Conservation (phyloP, 768 basidiomycete species). For the Omphalotus guepiniiformis region DNA sequence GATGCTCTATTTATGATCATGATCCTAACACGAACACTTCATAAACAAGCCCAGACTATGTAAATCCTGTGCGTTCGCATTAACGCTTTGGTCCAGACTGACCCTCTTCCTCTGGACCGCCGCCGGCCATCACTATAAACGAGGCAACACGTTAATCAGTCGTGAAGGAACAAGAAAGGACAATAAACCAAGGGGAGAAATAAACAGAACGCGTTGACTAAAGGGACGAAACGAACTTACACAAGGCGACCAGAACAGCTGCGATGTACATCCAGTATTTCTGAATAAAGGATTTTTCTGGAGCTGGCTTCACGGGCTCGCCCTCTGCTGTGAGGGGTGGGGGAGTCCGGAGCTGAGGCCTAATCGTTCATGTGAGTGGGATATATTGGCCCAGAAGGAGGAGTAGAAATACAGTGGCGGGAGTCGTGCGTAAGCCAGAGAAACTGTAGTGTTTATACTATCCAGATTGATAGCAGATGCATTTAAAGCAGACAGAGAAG, state of each 20-base stretch:
- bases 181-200: too few relatives aligned
- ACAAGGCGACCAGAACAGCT: slow-evolving; percentile 49
- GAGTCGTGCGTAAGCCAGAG: slow-evolving; percentile 37
- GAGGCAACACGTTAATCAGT: background rate
- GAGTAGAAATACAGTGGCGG: slow-evolving; percentile 49
- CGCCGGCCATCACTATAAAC: slow-evolving; percentile 5
- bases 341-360: slow-evolving; percentile 65
- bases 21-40: too few relatives aligned
- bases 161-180: background rate
- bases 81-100: background rate
- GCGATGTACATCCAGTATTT: slow-evolving; percentile 90
- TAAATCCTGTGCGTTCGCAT: too few relatives aligned
- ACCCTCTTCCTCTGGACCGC: slow-evolving; percentile 2
- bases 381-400: background rate
- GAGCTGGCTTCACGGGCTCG: slow-evolving; percentile 50
- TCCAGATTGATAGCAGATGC: slow-evolving; percentile 22
- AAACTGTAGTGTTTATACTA: slow-evolving; percentile 49
- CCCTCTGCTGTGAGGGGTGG: slow-evolving; percentile 67
- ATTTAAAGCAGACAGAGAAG: slow-evolving; percentile 24
- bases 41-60: too few relatives aligned
- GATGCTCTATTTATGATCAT: too few relatives aligned
- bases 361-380: slow-evolving; percentile 22
- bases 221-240: slow-evolving; percentile 36
- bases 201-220: too few relatives aligned
- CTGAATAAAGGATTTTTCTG: slow-evolving; percentile 77